Conservation (phyloP, 1,139 yeast species). For the Meyerozyma athensensis region DNA sequence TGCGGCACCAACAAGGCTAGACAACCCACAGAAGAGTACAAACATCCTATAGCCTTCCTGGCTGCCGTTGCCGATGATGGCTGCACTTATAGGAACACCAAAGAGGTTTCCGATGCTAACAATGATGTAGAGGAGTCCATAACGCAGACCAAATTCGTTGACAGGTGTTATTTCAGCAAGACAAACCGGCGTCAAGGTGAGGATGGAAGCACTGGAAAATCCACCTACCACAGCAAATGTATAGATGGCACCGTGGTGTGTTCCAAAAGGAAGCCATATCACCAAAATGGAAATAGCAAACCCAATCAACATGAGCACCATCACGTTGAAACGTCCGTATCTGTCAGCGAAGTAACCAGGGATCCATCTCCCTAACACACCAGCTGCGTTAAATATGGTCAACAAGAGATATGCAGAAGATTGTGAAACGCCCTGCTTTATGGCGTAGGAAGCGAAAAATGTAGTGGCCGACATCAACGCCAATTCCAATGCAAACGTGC, state of each 20-base stretch:
- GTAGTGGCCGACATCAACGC: conserved; percentile 24
- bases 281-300: conserved; percentile 27
- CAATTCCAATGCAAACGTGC: conserved; percentile 6
- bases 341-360: conserved; percentile 38
- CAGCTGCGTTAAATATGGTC: conserved; percentile 37
- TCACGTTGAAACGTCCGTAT: conserved; percentile 36
- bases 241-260: conserved; percentile 24
- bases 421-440: conserved; percentile 35
- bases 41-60: conserved; percentile 29
- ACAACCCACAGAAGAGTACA: conserved; percentile 31
- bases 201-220: conserved; percentile 24
- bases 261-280: conserved; percentile 40
- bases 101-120: conserved; percentile 38
- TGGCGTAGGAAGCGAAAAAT: conserved; percentile 48
- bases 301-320: conserved; percentile 31
- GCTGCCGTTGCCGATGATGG: conserved; percentile 34
- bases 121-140: conserved; percentile 35
- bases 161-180: conserved; percentile 36
- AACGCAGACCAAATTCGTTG: conserved; percentile 36
- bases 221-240: conserved; percentile 36
- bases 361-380: conserved; percentile 33
- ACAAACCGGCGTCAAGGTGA: conserved; percentile 38
- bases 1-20: conserved; percentile 23
- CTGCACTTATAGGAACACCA: conserved; percentile 43
- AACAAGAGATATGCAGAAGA: conserved; percentile 39